phyloP scores from a whole-genome alignment of 2,329 filamentous ascomycete species.

The Penicillium sp. region DNA sequence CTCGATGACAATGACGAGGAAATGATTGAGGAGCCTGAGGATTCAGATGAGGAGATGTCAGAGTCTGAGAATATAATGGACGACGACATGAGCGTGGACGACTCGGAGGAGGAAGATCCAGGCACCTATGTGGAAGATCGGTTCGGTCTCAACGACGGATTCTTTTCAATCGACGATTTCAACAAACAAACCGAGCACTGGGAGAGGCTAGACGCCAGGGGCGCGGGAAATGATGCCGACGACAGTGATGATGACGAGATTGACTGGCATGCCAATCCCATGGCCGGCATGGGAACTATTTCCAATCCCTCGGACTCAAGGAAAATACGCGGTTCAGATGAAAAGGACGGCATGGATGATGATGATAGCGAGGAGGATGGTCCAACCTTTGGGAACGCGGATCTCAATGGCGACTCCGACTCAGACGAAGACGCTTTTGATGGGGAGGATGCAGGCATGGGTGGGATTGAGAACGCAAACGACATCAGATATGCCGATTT shows the following conservation, averaged over 20 bases:
- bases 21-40: conserved; percentile 17
- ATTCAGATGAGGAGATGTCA: conserved; percentile 14
- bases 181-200: conserved; percentile 91
- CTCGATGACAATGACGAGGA: conserved; percentile 27
- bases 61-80: conserved; percentile 20
- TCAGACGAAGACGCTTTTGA: conserved; percentile 65
- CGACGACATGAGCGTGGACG: conserved; percentile 18
- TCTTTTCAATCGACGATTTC: conserved; percentile 97
- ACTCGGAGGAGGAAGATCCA: conserved; percentile 44
- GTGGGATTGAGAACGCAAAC: conserved; percentile 76
- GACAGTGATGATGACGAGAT: conserved; percentile 81
- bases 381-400: conserved; percentile 81
- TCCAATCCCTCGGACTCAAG: conserved; percentile 18
- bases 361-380: conserved; percentile 67
- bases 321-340: conserved; percentile 36
- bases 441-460: conserved; percentile 63
- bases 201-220: conserved; percentile 81
- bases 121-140: conserved; percentile 72
- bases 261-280: conserved; percentile 77
- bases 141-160: conserved; percentile 91
- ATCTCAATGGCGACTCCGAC: conserved; percentile 70
- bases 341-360: conserved; percentile 59
- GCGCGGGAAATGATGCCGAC: conserved; percentile 74
- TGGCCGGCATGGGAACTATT: background rate
- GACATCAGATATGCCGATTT: conserved; percentile 92